A percentile compares a stretch with the other conserved stretches of the same genome.
These are phyloP conservation scores for Staphylotrichum longicolle DNA, from an alignment of 495 filamentous ascomycete genomes.

Conservation along the genomic window DNA sequence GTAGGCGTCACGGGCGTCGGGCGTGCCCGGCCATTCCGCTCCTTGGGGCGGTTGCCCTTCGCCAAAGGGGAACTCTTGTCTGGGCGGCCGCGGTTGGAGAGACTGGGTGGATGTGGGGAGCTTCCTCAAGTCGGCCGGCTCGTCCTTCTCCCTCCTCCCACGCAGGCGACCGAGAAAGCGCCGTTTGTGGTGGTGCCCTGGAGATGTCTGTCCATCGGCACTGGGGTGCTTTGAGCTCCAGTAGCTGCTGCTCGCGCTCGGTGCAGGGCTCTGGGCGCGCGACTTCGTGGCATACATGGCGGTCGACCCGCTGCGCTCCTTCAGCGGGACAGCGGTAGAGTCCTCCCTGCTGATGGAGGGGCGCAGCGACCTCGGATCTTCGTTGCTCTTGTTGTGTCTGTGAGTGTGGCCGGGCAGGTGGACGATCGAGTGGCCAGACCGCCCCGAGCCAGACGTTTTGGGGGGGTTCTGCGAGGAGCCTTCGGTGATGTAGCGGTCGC, in stretches of 20 bases:
- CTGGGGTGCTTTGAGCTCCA: conserved; percentile 45
- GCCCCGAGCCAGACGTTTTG: conserved; percentile 52
- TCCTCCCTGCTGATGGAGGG: conserved; percentile 71
- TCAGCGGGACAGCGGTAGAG: conserved; percentile 53
- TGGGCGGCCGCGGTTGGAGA: conserved; percentile 47
- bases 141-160: conserved; percentile 56
- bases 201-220: conserved; percentile 58
- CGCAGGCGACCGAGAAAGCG: conserved; percentile 65
- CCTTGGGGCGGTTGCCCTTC: conserved; percentile 44
- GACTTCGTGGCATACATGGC: conserved; percentile 40
- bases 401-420: conserved; percentile 65
- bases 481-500: conserved; percentile 59
- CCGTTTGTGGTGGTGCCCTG: conserved; percentile 56
- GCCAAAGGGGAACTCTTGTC: conserved; percentile 51
- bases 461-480: conserved; percentile 40
- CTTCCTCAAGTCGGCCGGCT: conserved; percentile 50
- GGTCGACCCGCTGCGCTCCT: conserved; percentile 47
- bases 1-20: conserved; percentile 40
- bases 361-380: conserved; percentile 62
- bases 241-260: conserved; percentile 60
- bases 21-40: conserved; percentile 41
- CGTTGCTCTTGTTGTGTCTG: conserved; percentile 72
- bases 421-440: conserved; percentile 52
- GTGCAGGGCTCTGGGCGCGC: conserved; percentile 73
- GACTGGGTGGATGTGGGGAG: conserved; percentile 57